Conservation (phyloP, 768 basidiomycete genomes). For the Mycena haematopus region DNA sequence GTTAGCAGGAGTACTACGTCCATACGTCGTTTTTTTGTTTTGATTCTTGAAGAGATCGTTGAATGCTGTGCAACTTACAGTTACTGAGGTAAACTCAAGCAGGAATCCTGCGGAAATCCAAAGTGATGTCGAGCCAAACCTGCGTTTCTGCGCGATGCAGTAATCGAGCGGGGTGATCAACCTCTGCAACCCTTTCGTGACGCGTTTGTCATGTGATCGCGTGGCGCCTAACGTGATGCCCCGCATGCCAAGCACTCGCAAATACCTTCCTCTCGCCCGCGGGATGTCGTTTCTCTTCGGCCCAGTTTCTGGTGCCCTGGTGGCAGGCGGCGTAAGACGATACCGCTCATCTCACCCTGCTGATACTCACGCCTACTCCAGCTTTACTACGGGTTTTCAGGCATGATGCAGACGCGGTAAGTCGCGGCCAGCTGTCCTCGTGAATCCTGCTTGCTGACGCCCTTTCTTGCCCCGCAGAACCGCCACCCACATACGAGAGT, state of each 20-base stretch:
- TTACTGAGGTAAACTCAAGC: no score
- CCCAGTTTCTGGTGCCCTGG: slow-evolving; percentile 70
- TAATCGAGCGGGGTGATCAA: no score
- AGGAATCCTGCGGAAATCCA: no score
- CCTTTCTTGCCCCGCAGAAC: slow-evolving; percentile 48
- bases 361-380: slow-evolving; percentile 30
- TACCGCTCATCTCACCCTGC: not conserved
- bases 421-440: slow-evolving; percentile 23
- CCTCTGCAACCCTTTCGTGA: no score
- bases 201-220: not conserved
- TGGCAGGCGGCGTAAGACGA: slow-evolving; percentile 66
- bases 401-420: slow-evolving; percentile 64
- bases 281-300: slow-evolving; percentile 67
- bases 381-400: slow-evolving; percentile 78
- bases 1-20: no score
- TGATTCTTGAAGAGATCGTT: no score
- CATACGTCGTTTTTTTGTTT: no score
- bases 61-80: no score
- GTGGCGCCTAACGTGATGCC: not conserved
- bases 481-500: slow-evolving; percentile 63
- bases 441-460: not conserved
- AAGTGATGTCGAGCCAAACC: no score
- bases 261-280: not conserved
- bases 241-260: no score
- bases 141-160: no score